Evolutionary conservation across 805 yeast species (phyloP).

Genomic region (Candida taoyuanica): DNA sequence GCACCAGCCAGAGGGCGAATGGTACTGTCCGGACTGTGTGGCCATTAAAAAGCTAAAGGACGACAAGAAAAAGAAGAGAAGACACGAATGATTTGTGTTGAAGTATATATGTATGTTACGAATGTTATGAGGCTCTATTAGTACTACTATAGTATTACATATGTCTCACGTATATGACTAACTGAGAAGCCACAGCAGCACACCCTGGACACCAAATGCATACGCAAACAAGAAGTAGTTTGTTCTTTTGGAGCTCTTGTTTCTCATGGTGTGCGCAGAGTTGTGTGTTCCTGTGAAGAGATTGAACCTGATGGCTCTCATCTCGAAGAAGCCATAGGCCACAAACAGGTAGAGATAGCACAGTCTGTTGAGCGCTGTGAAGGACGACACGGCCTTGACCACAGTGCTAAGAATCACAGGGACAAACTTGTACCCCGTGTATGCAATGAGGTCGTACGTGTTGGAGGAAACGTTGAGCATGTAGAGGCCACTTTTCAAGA

Average conservation of each 20-base stretch:
- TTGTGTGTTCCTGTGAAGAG: constrained; percentile 38
- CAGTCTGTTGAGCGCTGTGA: constrained; percentile 41
- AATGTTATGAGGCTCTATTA: too few species aligned
- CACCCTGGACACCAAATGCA: constrained; percentile 74
- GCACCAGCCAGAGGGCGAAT: constrained; percentile 84
- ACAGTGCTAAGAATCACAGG: constrained; percentile 60
- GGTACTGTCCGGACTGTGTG: constrained; percentile 90
- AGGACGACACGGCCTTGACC: constrained; percentile 42
- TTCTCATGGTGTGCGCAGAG: constrained; percentile 54
- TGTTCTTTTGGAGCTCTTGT: constrained; percentile 69
- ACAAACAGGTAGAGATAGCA: constrained; percentile 46
- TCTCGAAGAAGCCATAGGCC: constrained; percentile 60
- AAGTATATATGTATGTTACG: neutral
- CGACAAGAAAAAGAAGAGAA: constrained; percentile 25
- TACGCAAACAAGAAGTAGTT: constrained; percentile 84
- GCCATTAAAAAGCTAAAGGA: constrained; percentile 30
- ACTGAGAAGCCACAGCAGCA: constrained; percentile 67
- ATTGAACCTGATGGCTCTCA: constrained; percentile 48
- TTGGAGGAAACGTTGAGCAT: constrained; percentile 66
- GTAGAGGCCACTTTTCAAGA: constrained; percentile 80
- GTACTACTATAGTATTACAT: too few species aligned
- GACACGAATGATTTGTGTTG: constrained; percentile 8
- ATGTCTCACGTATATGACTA: neutral
- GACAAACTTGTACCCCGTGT: constrained; percentile 92
- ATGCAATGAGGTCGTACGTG: constrained; percentile 79